phyloP scores from a whole-genome alignment of 192 early-diverging fungal genomes.

The Coemansia sp. region DNA sequence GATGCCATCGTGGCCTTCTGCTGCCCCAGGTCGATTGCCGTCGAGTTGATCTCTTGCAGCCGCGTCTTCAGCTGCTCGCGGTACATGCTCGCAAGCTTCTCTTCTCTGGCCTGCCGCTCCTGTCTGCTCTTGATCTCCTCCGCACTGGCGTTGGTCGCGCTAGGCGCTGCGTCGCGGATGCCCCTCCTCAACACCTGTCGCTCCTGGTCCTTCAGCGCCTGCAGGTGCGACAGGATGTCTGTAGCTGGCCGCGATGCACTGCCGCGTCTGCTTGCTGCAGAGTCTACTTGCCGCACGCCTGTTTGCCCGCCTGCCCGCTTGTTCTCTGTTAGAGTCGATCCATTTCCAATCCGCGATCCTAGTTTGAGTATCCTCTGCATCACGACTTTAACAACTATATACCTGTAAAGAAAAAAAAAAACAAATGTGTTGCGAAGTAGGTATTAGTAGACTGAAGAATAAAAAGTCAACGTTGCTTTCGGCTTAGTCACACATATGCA shows the following conservation, averaged over 20 bases:
- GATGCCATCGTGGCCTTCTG: constrained; percentile 38
- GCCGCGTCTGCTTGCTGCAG: constrained; percentile 17
- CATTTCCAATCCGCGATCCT: not conserved
- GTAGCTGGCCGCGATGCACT: constrained; percentile 23
- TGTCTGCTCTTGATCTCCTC: constrained; percentile 37
- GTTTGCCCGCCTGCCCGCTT: not conserved
- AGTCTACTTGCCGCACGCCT: constrained; percentile 6
- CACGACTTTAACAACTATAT: constrained; percentile 36
- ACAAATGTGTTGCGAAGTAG: not conserved
- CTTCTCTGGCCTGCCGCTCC: constrained; percentile 41
- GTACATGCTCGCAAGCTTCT: constrained; percentile 31
- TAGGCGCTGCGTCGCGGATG: constrained; percentile 9
- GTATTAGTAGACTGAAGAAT: not conserved
- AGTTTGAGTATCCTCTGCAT: constrained; percentile 35
- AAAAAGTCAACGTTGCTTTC: not conserved
- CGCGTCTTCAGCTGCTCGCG: constrained; percentile 31
- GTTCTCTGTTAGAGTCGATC: not conserved
- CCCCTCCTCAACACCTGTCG: constrained; percentile 37
- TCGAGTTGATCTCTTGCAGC: constrained; percentile 23
- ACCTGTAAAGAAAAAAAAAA: not conserved
- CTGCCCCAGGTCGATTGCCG: constrained; percentile 34
- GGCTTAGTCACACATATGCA: no score
- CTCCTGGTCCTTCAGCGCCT: constrained; percentile 49
- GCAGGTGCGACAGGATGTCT: constrained; percentile 46
- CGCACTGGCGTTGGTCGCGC: not conserved